phyloP scores from a whole-genome alignment of 306 rosid species.

The Fragaria vesca region DNA sequence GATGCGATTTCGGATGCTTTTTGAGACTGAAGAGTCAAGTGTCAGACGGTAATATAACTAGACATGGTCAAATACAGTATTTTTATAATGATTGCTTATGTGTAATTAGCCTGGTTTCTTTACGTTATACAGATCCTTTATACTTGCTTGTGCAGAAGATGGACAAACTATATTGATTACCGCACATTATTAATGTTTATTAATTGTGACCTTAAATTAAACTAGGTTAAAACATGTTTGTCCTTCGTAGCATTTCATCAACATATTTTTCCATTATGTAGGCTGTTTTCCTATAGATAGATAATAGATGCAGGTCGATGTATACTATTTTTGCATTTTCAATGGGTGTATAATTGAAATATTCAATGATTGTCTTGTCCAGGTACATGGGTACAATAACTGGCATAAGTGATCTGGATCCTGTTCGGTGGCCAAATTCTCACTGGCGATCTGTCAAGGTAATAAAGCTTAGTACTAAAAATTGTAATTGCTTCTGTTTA shows the following conservation, averaged over 20 bases:
- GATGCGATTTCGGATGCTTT: constrained; percentile 91
- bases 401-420: constrained; percentile 77
- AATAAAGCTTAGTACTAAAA: neutral
- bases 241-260: neutral
- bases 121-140: neutral
- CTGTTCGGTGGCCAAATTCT: constrained; percentile 84
- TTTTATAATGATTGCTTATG: neutral
- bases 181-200: neutral
- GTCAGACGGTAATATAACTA: constrained; percentile 63
- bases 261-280: neutral
- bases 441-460: constrained; percentile 95
- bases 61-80: neutral
- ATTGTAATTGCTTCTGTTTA: neutral
- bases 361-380: constrained; percentile 21
- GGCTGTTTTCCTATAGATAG: neutral
- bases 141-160: neutral
- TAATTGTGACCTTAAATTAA: neutral
- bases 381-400: constrained; percentile 97
- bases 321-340: neutral
- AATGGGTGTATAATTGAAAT: neutral
- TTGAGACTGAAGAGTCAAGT: constrained; percentile 88
- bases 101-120: neutral
- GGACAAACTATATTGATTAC: neutral
- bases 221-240: neutral
- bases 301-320: neutral